A percentile compares a stretch with the other conserved stretches of the same genome.
These are phyloP conservation scores for Phaffia australis DNA, from an alignment of 768 basidiomycete genomes.

Conservation along the genomic window DNA sequence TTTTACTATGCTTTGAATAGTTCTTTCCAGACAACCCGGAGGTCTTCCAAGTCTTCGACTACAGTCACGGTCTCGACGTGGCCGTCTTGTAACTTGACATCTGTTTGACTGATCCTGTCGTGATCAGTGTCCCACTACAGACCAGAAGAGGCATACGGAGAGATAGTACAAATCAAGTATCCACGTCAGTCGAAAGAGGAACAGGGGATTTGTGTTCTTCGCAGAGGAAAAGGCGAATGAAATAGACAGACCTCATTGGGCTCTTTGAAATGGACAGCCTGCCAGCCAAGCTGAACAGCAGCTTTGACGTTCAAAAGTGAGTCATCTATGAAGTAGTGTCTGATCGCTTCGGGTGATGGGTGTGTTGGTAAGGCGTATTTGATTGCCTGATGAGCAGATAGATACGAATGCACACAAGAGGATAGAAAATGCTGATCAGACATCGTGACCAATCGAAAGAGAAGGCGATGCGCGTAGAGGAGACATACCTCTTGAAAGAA, in stretches of 20 bases:
- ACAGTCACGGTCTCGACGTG: slow-evolving; percentile 32
- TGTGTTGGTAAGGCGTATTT: too few relatives aligned
- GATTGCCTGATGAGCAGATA: neutral
- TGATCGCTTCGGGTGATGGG: too few relatives aligned
- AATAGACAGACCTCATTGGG: neutral
- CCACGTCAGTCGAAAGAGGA: neutral
- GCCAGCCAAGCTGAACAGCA: slow-evolving; percentile 1
- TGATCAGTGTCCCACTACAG: slow-evolving; percentile 47
- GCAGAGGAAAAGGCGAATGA: too few relatives aligned
- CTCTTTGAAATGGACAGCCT: slow-evolving; percentile 22
- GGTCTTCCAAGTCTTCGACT: slow-evolving; percentile 53
- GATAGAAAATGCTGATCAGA: too few relatives aligned
- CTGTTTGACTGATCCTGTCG: slow-evolving; percentile 37
- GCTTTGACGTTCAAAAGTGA: slow-evolving; percentile 19
- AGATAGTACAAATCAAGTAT: slow-evolving; percentile 43
- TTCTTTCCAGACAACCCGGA: slow-evolving; percentile 63
- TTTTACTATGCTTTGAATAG: slow-evolving; percentile 43
- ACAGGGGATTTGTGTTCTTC: neutral
- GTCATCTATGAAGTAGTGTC: slow-evolving; percentile 26
- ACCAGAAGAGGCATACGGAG: slow-evolving; percentile 45
- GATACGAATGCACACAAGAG: too few relatives aligned
- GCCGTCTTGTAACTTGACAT: slow-evolving; percentile 23
- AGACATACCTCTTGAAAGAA: slow-evolving; percentile 53
- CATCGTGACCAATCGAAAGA: neutral
- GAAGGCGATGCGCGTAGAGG: neutral